Evolutionary conservation across 2,329 filamentous ascomycete species (phyloP), one percentile per base, ranked within the genome.

Genomic region (Pseudofabraea citricarpa): DNA sequence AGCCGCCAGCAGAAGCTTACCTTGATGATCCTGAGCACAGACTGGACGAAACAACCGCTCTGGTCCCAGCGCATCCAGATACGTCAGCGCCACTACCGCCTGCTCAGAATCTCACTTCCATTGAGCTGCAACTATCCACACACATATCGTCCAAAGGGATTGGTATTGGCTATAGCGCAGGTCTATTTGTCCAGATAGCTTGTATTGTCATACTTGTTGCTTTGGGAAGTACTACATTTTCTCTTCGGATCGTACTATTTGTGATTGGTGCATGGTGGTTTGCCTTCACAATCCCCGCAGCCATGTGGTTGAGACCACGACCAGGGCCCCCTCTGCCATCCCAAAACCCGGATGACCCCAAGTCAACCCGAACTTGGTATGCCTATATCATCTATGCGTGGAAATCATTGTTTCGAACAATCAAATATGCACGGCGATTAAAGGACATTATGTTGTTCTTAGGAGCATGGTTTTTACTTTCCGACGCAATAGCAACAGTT

Each of bases 211-310:
- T 96, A 31, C 76, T 97, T 3, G 73, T 90, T 29, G 67, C 71
- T 2, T 79, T 87, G 60, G 75, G 80, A 27, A 90, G 88, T 47
- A 86, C 87, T 4, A 90, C 85, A 0, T 90, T 90, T 71, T 87
- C 89, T 0, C 81, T 96, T 36, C 83, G 90, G 3, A 73, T 97
- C 3, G 91, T 93, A 0, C 75, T 98, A 8, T 90, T 94, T 63
- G 68, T 90, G 45, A 83, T 97, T 41, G 93, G 93, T 24, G 64
- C 81, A 21, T 98, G 93, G 93, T 98, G 93, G 93, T 81, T 90
- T 35, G 46, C 86, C 24, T 97, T 98, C 62, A 94, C 88, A 3
- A 81, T 97, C 43, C 93, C 93, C 0, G 83, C 89, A 1, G 88
- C 87, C 2, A 65, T 94, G 55, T 96, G 90, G 85, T 73, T 98